phyloP scores from a whole-genome alignment of 2,329 filamentous ascomycete species.

The Cordyceps fumosorosea region DNA sequence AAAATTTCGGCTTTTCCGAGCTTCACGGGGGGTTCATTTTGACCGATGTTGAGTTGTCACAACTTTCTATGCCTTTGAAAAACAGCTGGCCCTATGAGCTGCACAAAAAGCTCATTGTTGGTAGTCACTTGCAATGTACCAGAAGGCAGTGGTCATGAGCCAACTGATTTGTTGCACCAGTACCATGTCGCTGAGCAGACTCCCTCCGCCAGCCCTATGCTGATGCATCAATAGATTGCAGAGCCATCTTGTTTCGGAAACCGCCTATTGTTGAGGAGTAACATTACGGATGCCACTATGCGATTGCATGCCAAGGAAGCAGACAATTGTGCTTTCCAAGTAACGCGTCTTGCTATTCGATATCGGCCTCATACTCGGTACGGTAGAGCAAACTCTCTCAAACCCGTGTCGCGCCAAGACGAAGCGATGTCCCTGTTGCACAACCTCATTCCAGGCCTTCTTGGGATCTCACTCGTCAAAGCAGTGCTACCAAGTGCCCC shows the following conservation, averaged over 20 bases:
- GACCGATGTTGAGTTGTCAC: no score
- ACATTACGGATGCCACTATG: neutral
- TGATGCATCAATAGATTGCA: neutral
- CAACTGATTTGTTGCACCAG: no score
- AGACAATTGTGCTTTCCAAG: neutral
- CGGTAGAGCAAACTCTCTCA: neutral
- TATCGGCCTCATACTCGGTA: neutral
- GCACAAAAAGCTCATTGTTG: no score
- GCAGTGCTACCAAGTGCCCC: neutral
- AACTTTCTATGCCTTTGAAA: no score
- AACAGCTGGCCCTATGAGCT: no score
- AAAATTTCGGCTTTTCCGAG: no score
- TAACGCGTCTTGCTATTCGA: neutral
- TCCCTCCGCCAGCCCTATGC: neutral
- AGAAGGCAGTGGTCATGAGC: no score
- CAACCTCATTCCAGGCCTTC: neutral
- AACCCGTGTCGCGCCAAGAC: neutral
- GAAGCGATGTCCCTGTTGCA: neutral
- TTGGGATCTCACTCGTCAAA: neutral
- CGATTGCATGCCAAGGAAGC: neutral
- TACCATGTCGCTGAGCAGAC: no score
- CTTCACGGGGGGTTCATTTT: no score
- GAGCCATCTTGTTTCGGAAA: neutral
- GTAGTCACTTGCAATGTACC: no score
- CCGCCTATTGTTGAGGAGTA: neutral